Conservation (phyloP, 2,329 filamentous ascomycete species). For the Raffaelea arxii region DNA sequence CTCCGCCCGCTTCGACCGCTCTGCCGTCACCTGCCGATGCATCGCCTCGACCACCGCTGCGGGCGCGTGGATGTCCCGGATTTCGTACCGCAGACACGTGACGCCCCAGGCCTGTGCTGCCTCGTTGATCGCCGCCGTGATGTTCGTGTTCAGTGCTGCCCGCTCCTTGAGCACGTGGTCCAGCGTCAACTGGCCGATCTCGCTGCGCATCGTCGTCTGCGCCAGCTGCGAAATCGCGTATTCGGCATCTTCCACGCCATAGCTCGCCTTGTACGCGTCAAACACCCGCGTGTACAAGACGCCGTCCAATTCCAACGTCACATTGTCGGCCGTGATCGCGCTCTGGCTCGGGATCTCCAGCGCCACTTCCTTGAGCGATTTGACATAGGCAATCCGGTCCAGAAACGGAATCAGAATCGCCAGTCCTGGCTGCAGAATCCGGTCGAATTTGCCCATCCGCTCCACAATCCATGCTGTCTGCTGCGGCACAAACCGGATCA, state of each 20-base stretch:
- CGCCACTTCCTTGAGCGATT: constrained; percentile 90
- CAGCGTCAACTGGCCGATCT: constrained; percentile 92
- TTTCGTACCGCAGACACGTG: constrained; percentile 92
- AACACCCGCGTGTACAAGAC: constrained; percentile 94
- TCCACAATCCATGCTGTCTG: constrained; percentile 99
- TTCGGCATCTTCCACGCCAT: constrained; percentile 96
- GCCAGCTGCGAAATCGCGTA: constrained; percentile 97
- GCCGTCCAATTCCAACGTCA: constrained; percentile 91
- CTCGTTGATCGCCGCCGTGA: constrained; percentile 98
- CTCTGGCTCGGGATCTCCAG: constrained; percentile 97
- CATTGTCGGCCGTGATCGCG: constrained; percentile 97
- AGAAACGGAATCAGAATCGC: constrained; percentile 83
- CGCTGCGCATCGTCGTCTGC: constrained; percentile 97
- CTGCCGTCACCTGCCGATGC: constrained; percentile 95
- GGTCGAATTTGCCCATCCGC: constrained; percentile 96
- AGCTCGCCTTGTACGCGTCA: constrained; percentile 97
- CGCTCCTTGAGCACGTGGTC: constrained; percentile 98
- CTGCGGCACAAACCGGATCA: constrained; percentile 96
- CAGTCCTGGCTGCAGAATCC: constrained; percentile 85
- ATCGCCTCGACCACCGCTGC: constrained; percentile 91
- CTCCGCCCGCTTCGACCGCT: constrained; percentile 94
- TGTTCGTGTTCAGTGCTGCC: constrained; percentile 91
- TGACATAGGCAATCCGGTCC: constrained; percentile 95
- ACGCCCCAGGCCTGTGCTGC: constrained; percentile 96
- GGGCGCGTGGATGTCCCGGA: constrained; percentile 94